Evolutionary conservation across 495 filamentous ascomycete species (phyloP), one percentile per base, ranked within the genome.

Genomic region (Penicillium lividum): DNA sequence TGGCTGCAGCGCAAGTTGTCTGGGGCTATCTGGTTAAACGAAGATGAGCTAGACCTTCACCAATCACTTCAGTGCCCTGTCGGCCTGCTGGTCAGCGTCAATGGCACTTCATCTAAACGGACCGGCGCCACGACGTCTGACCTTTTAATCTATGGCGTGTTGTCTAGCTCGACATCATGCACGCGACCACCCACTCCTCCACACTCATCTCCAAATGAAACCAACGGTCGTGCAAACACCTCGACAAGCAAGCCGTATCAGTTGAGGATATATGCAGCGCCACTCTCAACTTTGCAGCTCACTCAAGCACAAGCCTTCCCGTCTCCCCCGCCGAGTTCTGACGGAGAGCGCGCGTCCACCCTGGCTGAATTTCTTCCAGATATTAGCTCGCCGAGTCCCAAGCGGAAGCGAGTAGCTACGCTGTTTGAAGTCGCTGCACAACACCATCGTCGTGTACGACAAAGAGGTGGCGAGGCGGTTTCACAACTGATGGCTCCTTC

Each of bases 381-480:
- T 46, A 58, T 71, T 27, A 70, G 70, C 56, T 77, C 77, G 0
- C 74, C 71, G 4, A 77, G 74, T 33, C 73, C 76, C 4, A 88
- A 86, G 63, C 77, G 83, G 31, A 84, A 81, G 65, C 78, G 77
- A 40, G 76, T 83, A 22, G 77, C 75, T 18, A 75, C 78, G 0
- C 68, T 86, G 2, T 87, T 88, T 59, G 82, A 88, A 46, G 76
- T 81, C 49, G 85, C 84, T n/a, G 76, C 78, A 6, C 78, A 84
- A 45, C 79, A 81, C 55, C 79, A 82, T 38, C 78, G 73, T 44
- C 79, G 79, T 48, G 77, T 83, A 13, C 79, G 78, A 49, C 75
- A 81, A 51, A 75, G 76, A 46, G 84, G 83, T 28, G 84, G 83
- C 4, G 78, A 83, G 60, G 77, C 75, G 30, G 78, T 87, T 16